Base-by-base conservation (phyloP, 2,329 filamentous ascomycete species). In the Stromatinia cepivora region DNA sequence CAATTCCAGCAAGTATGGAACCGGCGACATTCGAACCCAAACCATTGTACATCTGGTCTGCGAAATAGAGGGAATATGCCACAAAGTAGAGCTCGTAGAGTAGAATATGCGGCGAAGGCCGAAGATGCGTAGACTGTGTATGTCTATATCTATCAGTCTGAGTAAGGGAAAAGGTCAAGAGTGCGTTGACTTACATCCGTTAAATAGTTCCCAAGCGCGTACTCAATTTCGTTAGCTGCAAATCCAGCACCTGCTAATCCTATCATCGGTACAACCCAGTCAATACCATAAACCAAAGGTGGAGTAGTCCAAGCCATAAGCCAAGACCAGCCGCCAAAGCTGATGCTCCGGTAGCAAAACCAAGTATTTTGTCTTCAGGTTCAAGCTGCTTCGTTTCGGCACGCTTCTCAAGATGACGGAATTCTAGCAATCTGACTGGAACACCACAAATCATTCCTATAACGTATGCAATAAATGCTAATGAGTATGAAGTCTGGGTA, bases 291-390 rank as follows among this genome's bases (percentile, higher is more conserved):
- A 4, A 72, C 72, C 28, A 57, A 46, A 1, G 82, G 82, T 0
- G 84, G 83, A 4, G 84, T 79, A 1, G 83, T 84, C 78, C 80
- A 82, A 6, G 81, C 80, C 69, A 85, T 84, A 75, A 77, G 79
- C 79, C 81, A 83, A 85, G 79, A 2, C 80, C 82, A 7, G 77
- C 73, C 4, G 82, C 81, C 7, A 84, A 78, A 8, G 80, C 74
- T 3, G 82, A 81, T 0, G 81, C 80, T 0, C 81, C 83, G 45
- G 84, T 75, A 53, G 78, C 78, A 71, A 84, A 84, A n/a, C 82
- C 83, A 10, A 77, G 72, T 28, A 84, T 78, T 65, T 85, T 85
- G 74, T 84, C 79, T 75, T 85, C 84, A 0, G 82, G 82, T 28
- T 52, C 56, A n/a, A 68, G 15, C 10, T 54, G 5, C 20, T 36